These are phyloP conservation scores for Pythium apleroticum DNA, from an alignment of 352 stramenopile species.

Conservation along the genomic window DNA sequence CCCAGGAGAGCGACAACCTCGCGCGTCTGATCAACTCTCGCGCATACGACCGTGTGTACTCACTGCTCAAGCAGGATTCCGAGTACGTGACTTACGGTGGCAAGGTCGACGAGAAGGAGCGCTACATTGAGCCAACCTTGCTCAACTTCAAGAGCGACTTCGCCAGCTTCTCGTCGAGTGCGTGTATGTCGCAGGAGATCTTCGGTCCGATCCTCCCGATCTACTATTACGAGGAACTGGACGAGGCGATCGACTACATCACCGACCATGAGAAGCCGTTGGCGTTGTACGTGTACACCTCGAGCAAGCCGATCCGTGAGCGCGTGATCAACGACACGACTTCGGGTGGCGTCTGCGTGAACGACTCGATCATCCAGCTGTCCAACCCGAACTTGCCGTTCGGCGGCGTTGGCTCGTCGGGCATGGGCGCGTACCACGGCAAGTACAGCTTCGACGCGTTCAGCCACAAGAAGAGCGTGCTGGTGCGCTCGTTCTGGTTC, in stretches of 20 bases:
- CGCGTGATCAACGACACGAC: conserved; percentile 28
- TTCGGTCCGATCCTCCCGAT: conserved; percentile 92
- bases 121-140: conserved; percentile 87
- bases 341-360: conserved; percentile 45
- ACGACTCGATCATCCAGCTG: conserved; percentile 68
- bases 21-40: conserved; percentile 69
- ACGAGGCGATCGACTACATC: conserved; percentile 27
- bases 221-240: conserved; percentile 33
- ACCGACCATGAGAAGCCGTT: conserved; percentile 51
- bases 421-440: conserved; percentile 60
- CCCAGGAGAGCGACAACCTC: conserved; percentile 45
- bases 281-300: conserved; percentile 20
- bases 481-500: conserved; percentile 53
- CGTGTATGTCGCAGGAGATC: conserved; percentile 92
- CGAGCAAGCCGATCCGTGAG: conserved; percentile 43
- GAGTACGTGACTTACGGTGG: conserved; percentile 61
- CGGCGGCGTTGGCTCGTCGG: conserved; percentile 58
- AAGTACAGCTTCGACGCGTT: conserved; percentile 54
- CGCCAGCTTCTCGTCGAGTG: conserved; percentile 45
- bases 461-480: conserved; percentile 54
- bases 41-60: conserved; percentile 46
- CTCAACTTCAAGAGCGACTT: conserved; percentile 83
- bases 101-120: conserved; percentile 57
- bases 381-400: conserved; percentile 54
- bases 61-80: conserved; percentile 60